phyloP scores from a whole-genome alignment of 169 alveolate species.

The Plasmodium inui region DNA sequence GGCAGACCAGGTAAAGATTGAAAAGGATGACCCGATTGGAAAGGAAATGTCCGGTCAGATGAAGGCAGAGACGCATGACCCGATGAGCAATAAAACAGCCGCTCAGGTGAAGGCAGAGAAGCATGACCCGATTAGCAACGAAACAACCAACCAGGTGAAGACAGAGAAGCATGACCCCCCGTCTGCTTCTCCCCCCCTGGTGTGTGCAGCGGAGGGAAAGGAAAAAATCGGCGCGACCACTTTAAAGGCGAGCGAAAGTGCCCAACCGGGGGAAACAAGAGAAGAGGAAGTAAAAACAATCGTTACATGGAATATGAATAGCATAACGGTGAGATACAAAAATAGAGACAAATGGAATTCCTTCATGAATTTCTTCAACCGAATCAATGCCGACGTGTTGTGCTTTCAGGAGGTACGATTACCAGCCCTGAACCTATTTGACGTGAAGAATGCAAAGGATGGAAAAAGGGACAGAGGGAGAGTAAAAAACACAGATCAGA shows the following conservation, averaged over 20 bases:
- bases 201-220: not conserved
- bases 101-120: not conserved
- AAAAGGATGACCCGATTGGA: not conserved
- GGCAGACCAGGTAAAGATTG: not conserved
- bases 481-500: constrained; percentile 54
- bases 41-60: not conserved
- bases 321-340: constrained; percentile 63
- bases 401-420: constrained; percentile 69
- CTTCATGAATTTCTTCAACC: constrained; percentile 36
- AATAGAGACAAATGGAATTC: constrained; percentile 47
- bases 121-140: not conserved
- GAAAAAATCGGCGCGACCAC: not conserved
- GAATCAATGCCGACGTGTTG: constrained; percentile 49
- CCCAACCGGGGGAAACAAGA: not conserved
- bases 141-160: not conserved
- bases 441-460: not conserved
- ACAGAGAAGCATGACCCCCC: not conserved
- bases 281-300: constrained; percentile 7
- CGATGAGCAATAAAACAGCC: not conserved
- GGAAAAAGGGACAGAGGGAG: constrained; percentile 36
- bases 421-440: constrained; percentile 23
- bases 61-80: not conserved
- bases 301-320: constrained; percentile 69
- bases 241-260: not conserved
- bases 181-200: not conserved